Conservation (phyloP, 441 rosid species). For the Adansonia gregorii region DNA sequence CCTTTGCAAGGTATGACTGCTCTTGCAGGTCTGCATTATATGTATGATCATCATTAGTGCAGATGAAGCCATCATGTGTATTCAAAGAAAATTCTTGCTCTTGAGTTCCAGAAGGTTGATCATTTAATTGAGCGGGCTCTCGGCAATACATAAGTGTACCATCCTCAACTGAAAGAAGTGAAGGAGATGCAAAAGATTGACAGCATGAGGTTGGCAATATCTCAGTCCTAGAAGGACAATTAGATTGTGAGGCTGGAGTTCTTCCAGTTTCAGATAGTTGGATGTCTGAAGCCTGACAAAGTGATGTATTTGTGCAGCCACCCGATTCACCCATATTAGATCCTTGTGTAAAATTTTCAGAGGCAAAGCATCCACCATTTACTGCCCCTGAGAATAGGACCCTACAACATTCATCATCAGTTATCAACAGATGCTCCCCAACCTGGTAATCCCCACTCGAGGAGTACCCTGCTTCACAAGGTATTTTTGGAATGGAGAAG, state of each 20-base stretch:
- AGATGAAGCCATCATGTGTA: constrained; percentile 50
- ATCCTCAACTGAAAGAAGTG: constrained; percentile 47
- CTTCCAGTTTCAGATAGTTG: constrained; percentile 47
- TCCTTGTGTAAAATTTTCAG: constrained; percentile 47
- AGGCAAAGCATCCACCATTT: constrained; percentile 43
- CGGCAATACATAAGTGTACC: constrained; percentile 34
- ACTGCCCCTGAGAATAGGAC: constrained; percentile 65
- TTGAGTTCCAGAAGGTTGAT: constrained; percentile 48
- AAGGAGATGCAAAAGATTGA: constrained; percentile 50
- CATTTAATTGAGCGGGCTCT: constrained; percentile 49
- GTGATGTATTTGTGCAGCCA: constrained; percentile 45
- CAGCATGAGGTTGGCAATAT: constrained; percentile 43
- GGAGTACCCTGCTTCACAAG: constrained; percentile 62
- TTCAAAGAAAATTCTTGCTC: constrained; percentile 48
- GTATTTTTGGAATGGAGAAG: constrained; percentile 58
- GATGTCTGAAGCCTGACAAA: constrained; percentile 42
- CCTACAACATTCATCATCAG: constrained; percentile 93
- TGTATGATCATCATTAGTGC: constrained; percentile 48
- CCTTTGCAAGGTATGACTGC: constrained; percentile 52
- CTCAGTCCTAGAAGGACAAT: constrained; percentile 49
- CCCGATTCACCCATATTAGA: constrained; percentile 40
- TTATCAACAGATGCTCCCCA: constrained; percentile 58
- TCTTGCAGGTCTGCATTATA: constrained; percentile 47
- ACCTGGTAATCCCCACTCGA: constrained; percentile 53
- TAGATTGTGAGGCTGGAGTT: constrained; percentile 42